Evolutionary conservation across 106 monocot genomes (phyloP).

Genomic region (Iris macrosiphon): DNA sequence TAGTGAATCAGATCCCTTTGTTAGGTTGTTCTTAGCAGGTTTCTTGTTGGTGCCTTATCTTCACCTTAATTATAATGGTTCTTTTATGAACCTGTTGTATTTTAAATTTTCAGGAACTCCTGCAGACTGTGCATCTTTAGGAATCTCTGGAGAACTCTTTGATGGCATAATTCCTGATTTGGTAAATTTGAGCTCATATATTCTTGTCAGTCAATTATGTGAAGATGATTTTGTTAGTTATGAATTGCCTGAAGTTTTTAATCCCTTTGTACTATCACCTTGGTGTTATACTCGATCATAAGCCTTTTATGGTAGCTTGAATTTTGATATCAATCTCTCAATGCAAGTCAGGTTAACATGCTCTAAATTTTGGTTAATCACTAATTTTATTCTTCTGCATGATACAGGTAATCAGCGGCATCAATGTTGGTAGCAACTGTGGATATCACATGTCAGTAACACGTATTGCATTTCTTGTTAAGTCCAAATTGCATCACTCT

Average conservation of each 20-base stretch:
- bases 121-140: slow-evolving; percentile 87
- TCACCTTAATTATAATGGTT: not conserved
- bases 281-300: not conserved
- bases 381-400: slow-evolving; percentile 18
- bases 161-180: slow-evolving; percentile 73
- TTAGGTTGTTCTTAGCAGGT: not conserved
- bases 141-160: slow-evolving; percentile 81
- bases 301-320: no score
- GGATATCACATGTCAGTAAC: slow-evolving; percentile 84
- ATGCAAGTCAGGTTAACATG: not conserved
- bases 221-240: not conserved
- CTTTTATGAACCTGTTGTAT: not conserved
- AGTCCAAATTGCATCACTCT: not conserved
- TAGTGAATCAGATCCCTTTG: not conserved
- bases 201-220: not conserved
- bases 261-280: not conserved
- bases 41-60: not conserved
- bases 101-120: slow-evolving; percentile 63
- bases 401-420: slow-evolving; percentile 84
- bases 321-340: not conserved
- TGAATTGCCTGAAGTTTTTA: not conserved
- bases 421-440: slow-evolving; percentile 86
- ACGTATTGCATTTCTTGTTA: not conserved
- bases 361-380: not conserved
- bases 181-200: slow-evolving; percentile 31